Evolutionary conservation across 371 early-diverging fungal genomes (phyloP).

Genomic region (Mortierella sp.): DNA sequence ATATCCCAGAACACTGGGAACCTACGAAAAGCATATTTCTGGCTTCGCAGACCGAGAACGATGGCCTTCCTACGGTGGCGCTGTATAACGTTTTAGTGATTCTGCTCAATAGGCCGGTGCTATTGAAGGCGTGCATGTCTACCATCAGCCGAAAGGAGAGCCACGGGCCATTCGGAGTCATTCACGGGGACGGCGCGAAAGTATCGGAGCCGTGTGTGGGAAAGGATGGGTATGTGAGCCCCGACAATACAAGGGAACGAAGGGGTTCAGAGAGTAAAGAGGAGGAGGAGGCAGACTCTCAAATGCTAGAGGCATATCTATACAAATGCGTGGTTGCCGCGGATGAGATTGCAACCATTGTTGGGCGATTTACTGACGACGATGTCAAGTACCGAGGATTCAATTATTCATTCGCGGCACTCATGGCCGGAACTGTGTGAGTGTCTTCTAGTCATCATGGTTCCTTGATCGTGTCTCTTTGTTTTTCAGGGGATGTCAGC

Average conservation of each 20-base stretch:
- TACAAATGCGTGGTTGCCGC: neutral
- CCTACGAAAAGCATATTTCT: neutral
- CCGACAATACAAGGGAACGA: too few species aligned
- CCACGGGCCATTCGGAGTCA: too few species aligned
- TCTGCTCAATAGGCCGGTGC: too few species aligned
- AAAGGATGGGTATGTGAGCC: too few species aligned
- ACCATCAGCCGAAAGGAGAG: too few species aligned
- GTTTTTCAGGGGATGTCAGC: too few species aligned
- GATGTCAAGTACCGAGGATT: neutral
- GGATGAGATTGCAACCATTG: neutral
- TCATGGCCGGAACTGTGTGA: neutral
- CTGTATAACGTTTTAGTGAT: neutral
- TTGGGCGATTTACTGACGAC: neutral
- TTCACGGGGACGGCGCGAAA: too few species aligned
- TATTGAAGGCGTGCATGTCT: too few species aligned
- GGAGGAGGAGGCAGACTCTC: neutral
- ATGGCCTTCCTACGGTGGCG: neutral
- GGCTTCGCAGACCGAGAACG: too few species aligned
- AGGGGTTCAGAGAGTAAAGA: neutral
- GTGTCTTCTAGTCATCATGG: neutral
- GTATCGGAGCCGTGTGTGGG: too few species aligned
- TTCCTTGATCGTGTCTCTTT: too few species aligned
- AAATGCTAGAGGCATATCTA: neutral
- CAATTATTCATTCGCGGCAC: neutral
- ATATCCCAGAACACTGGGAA: neutral